A percentile compares a stretch with the other conserved stretches of the same genome.
phyloP scores from a whole-genome alignment of 2,329 filamentous ascomycete species.

The Cercospora sp. region DNA sequence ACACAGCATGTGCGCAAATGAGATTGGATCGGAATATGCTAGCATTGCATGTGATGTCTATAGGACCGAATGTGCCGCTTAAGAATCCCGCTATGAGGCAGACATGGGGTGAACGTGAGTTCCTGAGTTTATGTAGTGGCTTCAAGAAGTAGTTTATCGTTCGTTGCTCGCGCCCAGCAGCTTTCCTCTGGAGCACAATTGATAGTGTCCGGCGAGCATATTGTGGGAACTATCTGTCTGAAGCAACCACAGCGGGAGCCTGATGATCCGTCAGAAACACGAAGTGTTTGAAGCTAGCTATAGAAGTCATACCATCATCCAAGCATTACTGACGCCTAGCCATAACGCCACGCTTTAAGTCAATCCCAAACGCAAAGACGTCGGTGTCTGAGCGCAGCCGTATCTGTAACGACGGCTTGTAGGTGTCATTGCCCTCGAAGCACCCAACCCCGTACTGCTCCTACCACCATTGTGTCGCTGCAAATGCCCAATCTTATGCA shows the following conservation, averaged over 20 bases:
- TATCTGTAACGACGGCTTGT: neutral
- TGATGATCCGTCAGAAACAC: neutral
- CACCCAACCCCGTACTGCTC: neutral
- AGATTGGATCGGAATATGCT: neutral
- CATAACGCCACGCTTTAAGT: slow-evolving; percentile 5
- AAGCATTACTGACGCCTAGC: slow-evolving; percentile 1
- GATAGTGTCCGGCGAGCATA: neutral
- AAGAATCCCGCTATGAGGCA: neutral
- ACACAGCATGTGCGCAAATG: neutral
- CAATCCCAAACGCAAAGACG: neutral
- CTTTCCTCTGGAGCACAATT: neutral
- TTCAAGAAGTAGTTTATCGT: neutral
- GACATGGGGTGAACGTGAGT: neutral
- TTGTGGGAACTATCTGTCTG: neutral
- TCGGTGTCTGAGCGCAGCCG: neutral
- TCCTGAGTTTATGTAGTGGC: neutral
- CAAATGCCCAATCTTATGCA: neutral
- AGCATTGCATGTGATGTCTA: neutral
- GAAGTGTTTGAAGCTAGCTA: neutral
- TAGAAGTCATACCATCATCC: neutral
- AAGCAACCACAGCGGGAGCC: neutral
- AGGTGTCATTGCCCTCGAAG: neutral
- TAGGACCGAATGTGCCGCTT: neutral
- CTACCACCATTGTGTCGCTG: neutral
- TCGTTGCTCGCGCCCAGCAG: neutral